Conservation (phyloP, 2,329 filamentous ascomycete species). For the Ophiostoma piceae region DNA sequence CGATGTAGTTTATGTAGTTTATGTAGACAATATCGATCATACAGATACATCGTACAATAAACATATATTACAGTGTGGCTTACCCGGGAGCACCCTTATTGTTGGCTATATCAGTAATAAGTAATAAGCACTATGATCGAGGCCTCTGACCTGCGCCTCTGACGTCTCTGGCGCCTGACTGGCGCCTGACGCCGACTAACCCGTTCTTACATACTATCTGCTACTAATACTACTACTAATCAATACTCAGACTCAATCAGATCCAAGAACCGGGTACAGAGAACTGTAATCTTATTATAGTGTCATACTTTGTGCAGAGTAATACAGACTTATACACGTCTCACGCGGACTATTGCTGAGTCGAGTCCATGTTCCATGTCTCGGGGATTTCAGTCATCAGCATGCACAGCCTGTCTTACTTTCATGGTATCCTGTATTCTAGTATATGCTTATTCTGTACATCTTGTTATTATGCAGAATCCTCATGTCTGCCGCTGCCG, state of each 20-base stretch:
- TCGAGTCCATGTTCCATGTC: not conserved
- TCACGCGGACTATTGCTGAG: not conserved
- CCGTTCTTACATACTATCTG: too few relatives aligned
- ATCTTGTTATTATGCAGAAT: not conserved
- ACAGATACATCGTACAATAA: too few relatives aligned
- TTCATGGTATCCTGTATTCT: too few relatives aligned
- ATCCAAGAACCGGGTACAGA: not conserved
- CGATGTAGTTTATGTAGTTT: too few relatives aligned
- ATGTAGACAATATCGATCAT: too few relatives aligned
- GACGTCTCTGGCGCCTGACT: not conserved
- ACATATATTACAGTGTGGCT: not conserved
- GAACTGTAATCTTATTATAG: not conserved
- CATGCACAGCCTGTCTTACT: not conserved
- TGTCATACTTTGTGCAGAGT: not conserved
- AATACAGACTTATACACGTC: not conserved
- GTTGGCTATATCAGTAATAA: not conserved
- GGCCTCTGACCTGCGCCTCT: not conserved
- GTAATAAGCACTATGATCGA: not conserved
- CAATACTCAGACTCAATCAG: not conserved
- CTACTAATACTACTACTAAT: not conserved
- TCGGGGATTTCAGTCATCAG: not conserved
- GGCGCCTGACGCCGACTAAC: too few relatives aligned
- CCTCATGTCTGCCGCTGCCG: too few relatives aligned
- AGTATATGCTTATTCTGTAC: not conserved
- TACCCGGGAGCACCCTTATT: not conserved